Evolutionary conservation across 2,329 filamentous ascomycete species (phyloP), one percentile per base, ranked within the genome.

Genomic region (Aspergillus proliferans): DNA sequence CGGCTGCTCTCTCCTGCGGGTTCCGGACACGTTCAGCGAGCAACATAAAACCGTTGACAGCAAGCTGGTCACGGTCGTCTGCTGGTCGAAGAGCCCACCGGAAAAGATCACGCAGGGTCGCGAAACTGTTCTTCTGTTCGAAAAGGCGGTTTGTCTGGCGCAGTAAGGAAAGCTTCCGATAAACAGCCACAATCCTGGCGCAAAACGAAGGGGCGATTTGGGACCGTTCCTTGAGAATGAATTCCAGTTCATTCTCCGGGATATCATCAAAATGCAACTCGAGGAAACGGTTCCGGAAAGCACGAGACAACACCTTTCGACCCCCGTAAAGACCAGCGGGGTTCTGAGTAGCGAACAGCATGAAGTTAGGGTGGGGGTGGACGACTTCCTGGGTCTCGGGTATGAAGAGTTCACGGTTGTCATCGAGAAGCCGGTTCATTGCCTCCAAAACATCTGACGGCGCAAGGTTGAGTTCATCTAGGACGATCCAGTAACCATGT

Each of bases 201-300:
- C 92, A 95, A 73, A 96, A 93, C 0, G 91, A 92, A 4, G 92
- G 89, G 0, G 93, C 88, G 12, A 95, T 90, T 59, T 90, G 83
- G 51, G 90, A 94, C 52, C 94, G 81, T 64, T 89, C 85, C 63
- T 94, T 88, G 30, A 99, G 68, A 59, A 99, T 98, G 39, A 84
- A 88, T 61, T 95, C 89, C 41, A 99, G 74, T 64, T 99, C 94
- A 54, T 89, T 85, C 64, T 97, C 89, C 0, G 93, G 93, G 21
- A 99, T 98, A 62, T 99, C 94, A 59, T 97, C 93, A 61, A 95
- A 97, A 68, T 98, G 93, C 4, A 99, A 76, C 69, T 99, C 93
- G 3, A 99, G 78, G 61, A 99, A 99, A 61, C 93, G 83, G 67
- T 98, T 99, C 47, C 94, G 84, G 70, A 99, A 98, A 1, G 93